A percentile compares a stretch with the other conserved stretches of the same genome.
Evolutionary conservation across 192 early-diverging fungal species (phyloP).

Genomic region (Oehlia diaphana): DNA sequence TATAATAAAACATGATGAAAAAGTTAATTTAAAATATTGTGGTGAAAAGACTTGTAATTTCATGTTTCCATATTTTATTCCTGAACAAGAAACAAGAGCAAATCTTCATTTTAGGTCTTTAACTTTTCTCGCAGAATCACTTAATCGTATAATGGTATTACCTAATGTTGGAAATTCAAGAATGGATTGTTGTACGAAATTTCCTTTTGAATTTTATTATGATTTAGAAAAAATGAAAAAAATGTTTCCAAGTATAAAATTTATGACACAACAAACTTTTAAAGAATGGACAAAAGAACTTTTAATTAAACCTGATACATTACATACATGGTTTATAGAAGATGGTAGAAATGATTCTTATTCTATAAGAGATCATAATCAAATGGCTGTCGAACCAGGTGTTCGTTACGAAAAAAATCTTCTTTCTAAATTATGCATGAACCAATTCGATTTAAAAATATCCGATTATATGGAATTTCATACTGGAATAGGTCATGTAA

Average conservation of each 20-base stretch:
- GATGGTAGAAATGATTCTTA: background rate
- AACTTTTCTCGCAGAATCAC: background rate
- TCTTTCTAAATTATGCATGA: background rate
- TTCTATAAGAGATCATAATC: background rate
- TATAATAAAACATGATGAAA: background rate
- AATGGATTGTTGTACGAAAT: background rate
- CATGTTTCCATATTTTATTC: conserved; percentile 15
- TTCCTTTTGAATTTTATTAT: conserved; percentile 21
- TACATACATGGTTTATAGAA: background rate
- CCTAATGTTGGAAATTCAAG: conserved; percentile 2
- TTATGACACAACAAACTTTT: conserved; percentile 9
- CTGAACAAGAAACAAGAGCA: background rate
- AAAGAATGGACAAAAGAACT: conserved; percentile 1
- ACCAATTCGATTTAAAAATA: conserved; percentile 10
- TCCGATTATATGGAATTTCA: conserved; percentile 8
- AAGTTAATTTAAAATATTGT: conserved; percentile 10
- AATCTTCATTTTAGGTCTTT: background rate
- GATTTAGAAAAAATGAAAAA: background rate
- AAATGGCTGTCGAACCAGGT: background rate
- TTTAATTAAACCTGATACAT: background rate
- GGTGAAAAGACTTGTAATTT: background rate
- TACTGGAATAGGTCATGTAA: background rate
- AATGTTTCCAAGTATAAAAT: background rate
- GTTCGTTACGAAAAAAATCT: background rate
- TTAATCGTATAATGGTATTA: background rate